Percentiles rank a stretch among this genome's conserved stretches.
phyloP scores from a whole-genome alignment of 1,284 basidiomycete species.

The Rhodotorula sp. region DNA sequence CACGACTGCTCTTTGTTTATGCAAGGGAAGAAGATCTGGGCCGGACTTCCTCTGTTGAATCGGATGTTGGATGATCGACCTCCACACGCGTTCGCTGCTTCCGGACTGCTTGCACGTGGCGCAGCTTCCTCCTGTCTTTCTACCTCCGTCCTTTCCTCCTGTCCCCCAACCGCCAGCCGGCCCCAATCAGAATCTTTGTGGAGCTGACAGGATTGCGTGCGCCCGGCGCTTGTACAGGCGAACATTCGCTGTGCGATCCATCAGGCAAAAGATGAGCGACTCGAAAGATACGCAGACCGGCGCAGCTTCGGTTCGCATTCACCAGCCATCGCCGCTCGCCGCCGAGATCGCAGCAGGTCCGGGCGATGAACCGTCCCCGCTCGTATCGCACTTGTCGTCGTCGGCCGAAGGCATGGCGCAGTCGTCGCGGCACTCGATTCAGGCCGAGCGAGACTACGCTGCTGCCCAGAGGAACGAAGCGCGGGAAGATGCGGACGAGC shows the following conservation, averaged over 20 bases:
- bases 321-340: slow-evolving; percentile 17
- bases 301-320: background rate
- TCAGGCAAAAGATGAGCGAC: background rate
- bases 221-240: background rate
- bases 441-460: slow-evolving; percentile 10
- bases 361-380: background rate
- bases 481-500: slow-evolving; percentile 19
- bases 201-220: no score
- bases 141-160: no score
- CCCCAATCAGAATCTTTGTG: no score
- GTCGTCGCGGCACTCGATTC: background rate
- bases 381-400: slow-evolving; percentile 8
- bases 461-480: slow-evolving; percentile 2
- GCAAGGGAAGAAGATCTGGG: no score
- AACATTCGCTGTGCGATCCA: no score
- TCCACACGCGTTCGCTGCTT: no score
- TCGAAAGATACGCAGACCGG: background rate
- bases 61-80: background rate
- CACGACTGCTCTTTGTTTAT: no score
- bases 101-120: no score
- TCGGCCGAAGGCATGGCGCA: background rate
- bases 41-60: background rate
- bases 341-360: slow-evolving; percentile 7
- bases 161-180: no score
- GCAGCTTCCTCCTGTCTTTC: no score